phyloP scores from a whole-genome alignment of 2,329 filamentous ascomycete species.

The Fusarium setosum region DNA sequence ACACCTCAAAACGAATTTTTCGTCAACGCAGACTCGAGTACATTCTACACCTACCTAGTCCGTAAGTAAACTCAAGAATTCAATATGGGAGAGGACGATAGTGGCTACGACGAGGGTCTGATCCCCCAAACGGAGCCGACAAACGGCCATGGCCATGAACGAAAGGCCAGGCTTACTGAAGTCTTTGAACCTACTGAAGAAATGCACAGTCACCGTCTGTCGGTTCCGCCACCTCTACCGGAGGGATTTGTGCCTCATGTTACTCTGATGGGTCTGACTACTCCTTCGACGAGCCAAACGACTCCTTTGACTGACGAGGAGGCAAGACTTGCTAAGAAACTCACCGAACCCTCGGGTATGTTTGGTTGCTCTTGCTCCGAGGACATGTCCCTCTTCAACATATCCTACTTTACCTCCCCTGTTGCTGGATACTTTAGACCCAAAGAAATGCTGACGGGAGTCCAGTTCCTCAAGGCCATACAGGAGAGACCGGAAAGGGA shows the following conservation, averaged over 20 bases:
- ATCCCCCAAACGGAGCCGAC: background rate
- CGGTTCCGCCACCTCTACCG: background rate
- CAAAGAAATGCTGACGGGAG: constrained; percentile 4
- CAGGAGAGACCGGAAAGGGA: background rate
- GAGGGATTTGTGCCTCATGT: no score
- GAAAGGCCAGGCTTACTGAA: constrained; percentile 4
- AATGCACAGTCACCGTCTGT: background rate
- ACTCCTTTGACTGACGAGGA: background rate
- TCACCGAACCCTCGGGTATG: background rate
- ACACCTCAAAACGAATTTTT: no score
- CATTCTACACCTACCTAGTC: background rate
- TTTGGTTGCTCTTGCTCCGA: background rate
- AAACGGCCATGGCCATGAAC: background rate
- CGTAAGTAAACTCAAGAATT: no score
- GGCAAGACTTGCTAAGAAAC: background rate
- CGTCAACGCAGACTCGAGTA: no score
- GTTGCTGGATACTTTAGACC: constrained; percentile 9
- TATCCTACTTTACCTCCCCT: background rate
- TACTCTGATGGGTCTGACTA: no score
- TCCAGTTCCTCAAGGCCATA: background rate
- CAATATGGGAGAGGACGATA: background rate
- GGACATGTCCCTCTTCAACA: background rate
- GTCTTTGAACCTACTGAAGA: background rate
- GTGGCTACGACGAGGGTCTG: no score
- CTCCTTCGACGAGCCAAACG: no score